Percentiles rank a stretch among this genome's conserved stretches.
These are phyloP conservation scores for Reutealis trisperma DNA, from an alignment of 345 rosid genomes.

Conservation along the genomic window DNA sequence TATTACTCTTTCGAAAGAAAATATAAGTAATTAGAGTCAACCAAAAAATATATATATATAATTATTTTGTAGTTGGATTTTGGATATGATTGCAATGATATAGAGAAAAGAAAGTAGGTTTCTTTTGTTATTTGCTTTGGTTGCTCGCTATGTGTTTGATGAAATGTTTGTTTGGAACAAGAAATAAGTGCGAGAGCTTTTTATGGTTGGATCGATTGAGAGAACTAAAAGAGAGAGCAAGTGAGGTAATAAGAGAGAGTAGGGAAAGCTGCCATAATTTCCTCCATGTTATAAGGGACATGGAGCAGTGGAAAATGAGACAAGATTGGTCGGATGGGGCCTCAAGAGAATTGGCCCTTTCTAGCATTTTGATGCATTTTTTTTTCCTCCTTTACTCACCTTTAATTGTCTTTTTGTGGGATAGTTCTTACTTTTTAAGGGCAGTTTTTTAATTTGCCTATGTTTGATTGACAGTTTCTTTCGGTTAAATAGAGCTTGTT, in stretches of 20 bases:
- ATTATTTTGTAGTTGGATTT: conserved; percentile 33
- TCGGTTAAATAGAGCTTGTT: conserved; percentile 28
- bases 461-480: conserved; percentile 39
- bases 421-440: background rate
- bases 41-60: too few species aligned
- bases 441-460: background rate
- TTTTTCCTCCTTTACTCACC: background rate
- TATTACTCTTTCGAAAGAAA: background rate
- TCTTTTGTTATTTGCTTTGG: conserved; percentile 18
- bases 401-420: background rate
- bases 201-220: conserved; percentile 30
- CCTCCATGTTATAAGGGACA: conserved; percentile 68
- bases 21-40: background rate
- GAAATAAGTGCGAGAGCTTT: conserved; percentile 28
- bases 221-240: conserved; percentile 8
- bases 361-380: conserved; percentile 19
- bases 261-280: conserved; percentile 52
- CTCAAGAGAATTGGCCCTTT: conserved; percentile 25
- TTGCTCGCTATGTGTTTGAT: conserved; percentile 10
- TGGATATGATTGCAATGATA: conserved; percentile 33
- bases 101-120: conserved; percentile 14
- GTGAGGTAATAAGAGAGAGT: background rate
- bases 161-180: conserved; percentile 20
- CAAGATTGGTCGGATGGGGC: conserved; percentile 48
- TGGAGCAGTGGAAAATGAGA: conserved; percentile 41